These are phyloP conservation scores for Chlorella sp. DNA, from an alignment of 139 green algal species.

Conservation along the genomic window DNA sequence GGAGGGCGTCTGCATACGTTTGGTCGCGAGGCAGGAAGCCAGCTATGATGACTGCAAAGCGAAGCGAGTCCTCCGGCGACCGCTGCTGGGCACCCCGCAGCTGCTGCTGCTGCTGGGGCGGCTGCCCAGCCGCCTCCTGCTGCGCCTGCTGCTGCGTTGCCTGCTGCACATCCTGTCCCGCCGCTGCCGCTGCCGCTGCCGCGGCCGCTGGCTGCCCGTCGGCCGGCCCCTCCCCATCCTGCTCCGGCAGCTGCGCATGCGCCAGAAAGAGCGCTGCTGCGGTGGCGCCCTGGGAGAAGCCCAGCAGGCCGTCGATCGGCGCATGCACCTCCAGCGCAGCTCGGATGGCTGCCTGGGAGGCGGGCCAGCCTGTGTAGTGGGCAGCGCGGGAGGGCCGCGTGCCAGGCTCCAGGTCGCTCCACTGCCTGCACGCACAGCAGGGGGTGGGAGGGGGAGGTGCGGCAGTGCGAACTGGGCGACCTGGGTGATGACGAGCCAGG, in stretches of 20 bases:
- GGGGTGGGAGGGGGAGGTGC: background rate
- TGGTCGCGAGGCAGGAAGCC: constrained; percentile 65
- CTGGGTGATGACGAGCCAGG: no score
- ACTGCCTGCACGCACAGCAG: constrained; percentile 51
- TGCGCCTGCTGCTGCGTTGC: background rate
- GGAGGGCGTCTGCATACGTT: constrained; percentile 39
- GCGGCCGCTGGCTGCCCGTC: background rate
- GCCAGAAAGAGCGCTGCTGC: constrained; percentile 60
- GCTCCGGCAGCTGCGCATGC: background rate
- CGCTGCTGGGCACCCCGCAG: background rate
- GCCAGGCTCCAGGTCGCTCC: constrained; percentile 35
- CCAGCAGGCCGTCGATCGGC: constrained; percentile 54
- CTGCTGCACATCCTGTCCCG: background rate
- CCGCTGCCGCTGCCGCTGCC: background rate
- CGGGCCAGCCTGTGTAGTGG: constrained; percentile 52
- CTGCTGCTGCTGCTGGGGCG: background rate
- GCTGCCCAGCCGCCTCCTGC: background rate
- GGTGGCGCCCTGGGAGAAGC: constrained; percentile 70
- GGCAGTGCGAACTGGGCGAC: background rate
- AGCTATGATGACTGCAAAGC: constrained; percentile 34
- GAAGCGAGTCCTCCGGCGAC: background rate
- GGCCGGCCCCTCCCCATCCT: background rate
- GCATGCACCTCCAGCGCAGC: constrained; percentile 38
- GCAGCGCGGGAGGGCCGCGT: constrained; percentile 52
- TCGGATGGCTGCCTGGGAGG: constrained; percentile 24